A percentile compares a stretch with the other conserved stretches of the same genome.
Conservation (phyloP, 805 yeast species). For the Kazachstania africana region DNA sequence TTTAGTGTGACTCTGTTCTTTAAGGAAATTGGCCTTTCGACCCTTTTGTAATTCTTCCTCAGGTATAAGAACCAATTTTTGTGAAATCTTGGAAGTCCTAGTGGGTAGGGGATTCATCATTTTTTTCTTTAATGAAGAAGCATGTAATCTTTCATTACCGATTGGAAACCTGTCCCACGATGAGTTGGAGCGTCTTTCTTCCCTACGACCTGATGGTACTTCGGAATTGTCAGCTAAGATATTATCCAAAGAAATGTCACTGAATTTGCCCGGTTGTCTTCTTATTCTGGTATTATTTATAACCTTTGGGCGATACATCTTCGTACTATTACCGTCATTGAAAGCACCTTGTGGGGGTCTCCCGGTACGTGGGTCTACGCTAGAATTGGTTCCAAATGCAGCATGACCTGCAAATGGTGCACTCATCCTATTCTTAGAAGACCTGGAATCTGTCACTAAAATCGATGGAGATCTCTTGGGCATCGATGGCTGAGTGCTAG, state of each 20-base stretch:
- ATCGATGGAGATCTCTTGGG: constrained; percentile 86
- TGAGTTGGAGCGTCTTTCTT: constrained; percentile 31
- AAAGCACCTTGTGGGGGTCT: neutral
- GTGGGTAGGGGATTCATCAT: constrained; percentile 30
- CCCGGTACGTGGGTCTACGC: neutral
- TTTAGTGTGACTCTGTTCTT: neutral
- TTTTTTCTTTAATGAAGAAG: constrained; percentile 10
- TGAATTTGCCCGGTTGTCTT: constrained; percentile 34
- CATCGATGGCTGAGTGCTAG: constrained; percentile 7
- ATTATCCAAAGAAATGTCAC: constrained; percentile 72
- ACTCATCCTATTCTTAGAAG: constrained; percentile 35
- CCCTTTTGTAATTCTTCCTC: constrained; percentile 9
- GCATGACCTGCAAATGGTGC: constrained; percentile 74
- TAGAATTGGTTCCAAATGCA: constrained; percentile 6
- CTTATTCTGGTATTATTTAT: neutral
- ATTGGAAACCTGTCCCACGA: constrained; percentile 18
- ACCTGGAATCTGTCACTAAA: constrained; percentile 80
- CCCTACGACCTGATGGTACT: constrained; percentile 63
- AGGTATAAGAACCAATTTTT: constrained; percentile 79
- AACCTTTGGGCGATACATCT: neutral
- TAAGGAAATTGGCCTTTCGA: constrained; percentile 2
- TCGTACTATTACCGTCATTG: constrained; percentile 6
- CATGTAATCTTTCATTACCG: constrained; percentile 7
- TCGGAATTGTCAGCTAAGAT: constrained; percentile 70
- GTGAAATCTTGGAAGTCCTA: constrained; percentile 77